A percentile compares a stretch with the other conserved stretches of the same genome.
These are phyloP conservation scores for Thalassiosira profunda DNA, from an alignment of 108 stramenopile species.

Conservation along the genomic window DNA sequence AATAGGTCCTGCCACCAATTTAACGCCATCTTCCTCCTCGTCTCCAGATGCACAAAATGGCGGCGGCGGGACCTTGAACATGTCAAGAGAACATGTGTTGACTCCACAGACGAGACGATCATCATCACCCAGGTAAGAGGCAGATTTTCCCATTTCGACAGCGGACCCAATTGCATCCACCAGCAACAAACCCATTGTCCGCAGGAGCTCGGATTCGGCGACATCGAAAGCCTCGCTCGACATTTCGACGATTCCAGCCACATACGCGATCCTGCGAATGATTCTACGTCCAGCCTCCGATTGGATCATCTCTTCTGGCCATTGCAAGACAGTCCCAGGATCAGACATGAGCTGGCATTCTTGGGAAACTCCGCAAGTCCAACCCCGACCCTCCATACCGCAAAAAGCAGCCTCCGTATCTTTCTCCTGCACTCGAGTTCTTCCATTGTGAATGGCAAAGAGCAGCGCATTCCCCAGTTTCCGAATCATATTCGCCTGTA, in stretches of 20 bases:
- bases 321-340: slow-evolving; percentile 1
- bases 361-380: neutral
- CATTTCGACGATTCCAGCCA: slow-evolving; percentile 12
- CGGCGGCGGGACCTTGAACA: slow-evolving; percentile 7
- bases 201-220: slow-evolving; percentile 3
- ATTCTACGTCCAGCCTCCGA: slow-evolving; percentile 11
- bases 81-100: slow-evolving; percentile 1
- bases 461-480: neutral
- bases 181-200: neutral
- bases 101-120: too few relatives aligned
- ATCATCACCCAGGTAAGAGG: neutral
- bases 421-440: neutral
- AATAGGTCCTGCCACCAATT: neutral
- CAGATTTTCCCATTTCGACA: slow-evolving; percentile 2
- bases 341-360: neutral
- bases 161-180: slow-evolving; percentile 2
- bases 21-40: neutral
- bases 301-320: slow-evolving; percentile 17
- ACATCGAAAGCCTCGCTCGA: slow-evolving; percentile 4
- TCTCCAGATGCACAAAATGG: neutral
- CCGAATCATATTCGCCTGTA: neutral
- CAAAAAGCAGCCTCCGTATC: too few relatives aligned
- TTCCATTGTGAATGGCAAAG: neutral
- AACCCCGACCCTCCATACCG: too few relatives aligned
- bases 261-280: slow-evolving; percentile 8